Evolutionary conservation across 768 basidiomycete genomes (phyloP).

Genomic region (Clitopilus hobsonii): DNA sequence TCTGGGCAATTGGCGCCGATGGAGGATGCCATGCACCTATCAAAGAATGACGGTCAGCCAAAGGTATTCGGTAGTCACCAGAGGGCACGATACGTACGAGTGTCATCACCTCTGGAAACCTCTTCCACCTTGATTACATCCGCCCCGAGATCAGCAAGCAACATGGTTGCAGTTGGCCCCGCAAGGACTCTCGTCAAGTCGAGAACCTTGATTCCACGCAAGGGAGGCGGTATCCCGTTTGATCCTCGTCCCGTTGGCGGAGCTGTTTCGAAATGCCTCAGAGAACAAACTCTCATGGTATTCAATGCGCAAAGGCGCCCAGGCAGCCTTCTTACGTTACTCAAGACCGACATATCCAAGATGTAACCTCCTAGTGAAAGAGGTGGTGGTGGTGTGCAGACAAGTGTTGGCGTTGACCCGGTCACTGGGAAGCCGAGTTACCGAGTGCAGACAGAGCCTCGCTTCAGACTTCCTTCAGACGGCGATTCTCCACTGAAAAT

Average conservation of each 20-base stretch:
- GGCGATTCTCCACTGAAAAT: no score
- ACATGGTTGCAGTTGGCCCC: conserved; percentile 91
- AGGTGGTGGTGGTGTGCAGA: no score
- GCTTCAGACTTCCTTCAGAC: no score
- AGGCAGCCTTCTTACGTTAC: no score
- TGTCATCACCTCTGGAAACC: conserved; percentile 80
- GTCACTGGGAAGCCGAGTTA: no score
- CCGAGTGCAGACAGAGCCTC: no score
- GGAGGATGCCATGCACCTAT: conserved; percentile 69
- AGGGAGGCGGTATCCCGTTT: conserved; percentile 68
- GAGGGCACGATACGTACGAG: conserved; percentile 21
- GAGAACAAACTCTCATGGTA: not conserved
- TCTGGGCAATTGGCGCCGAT: conserved; percentile 43
- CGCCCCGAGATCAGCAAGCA: conserved; percentile 88
- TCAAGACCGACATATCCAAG: no score
- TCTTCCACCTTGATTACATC: conserved; percentile 94
- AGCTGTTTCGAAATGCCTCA: not conserved
- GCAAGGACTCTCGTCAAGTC: conserved; percentile 89
- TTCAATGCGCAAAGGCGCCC: no score
- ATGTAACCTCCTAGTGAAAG: not conserved
- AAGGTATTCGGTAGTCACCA: not conserved
- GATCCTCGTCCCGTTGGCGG: not conserved
- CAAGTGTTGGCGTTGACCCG: no score
- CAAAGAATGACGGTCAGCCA: not conserved
- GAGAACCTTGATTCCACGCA: conserved; percentile 77